These are phyloP conservation scores for Hymenoscyphus infarciens DNA, from an alignment of 2,329 filamentous ascomycete genomes.

Conservation along the genomic window DNA sequence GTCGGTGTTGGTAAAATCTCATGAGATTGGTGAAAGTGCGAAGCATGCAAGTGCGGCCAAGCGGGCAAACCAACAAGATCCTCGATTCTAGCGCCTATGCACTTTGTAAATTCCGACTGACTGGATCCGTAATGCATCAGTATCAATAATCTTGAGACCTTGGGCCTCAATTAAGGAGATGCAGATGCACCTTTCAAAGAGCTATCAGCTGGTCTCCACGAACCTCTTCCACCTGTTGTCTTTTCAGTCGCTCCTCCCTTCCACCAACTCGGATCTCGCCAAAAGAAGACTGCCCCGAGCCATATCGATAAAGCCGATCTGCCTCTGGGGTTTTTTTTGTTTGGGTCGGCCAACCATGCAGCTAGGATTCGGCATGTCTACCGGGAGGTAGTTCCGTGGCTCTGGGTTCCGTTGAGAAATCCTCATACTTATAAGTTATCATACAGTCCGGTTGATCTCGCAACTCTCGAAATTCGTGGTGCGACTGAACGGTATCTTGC, in stretches of 20 bases:
- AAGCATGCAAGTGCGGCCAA: background rate
- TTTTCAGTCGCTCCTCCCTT: background rate
- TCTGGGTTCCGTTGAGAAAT: constrained; percentile 2
- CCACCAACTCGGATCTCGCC: background rate
- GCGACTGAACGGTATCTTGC: background rate
- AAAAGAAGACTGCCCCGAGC: background rate
- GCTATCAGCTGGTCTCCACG: background rate
- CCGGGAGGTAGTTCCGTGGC: constrained; percentile 1
- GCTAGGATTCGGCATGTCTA: background rate
- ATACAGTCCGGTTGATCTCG: background rate
- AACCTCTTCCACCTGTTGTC: background rate
- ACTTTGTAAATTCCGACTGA: background rate
- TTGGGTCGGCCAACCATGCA: constrained; percentile 3
- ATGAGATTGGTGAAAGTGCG: background rate
- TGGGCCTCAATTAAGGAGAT: background rate
- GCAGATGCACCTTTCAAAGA: background rate
- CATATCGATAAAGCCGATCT: constrained; percentile 7
- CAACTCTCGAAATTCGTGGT: background rate
- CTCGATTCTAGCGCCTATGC: background rate
- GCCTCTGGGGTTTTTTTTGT: constrained; percentile 6
- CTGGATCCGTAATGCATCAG: background rate
- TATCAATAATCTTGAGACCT: constrained; percentile 1
- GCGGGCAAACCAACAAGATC: background rate
- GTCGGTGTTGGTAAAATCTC: background rate
- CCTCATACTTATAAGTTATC: background rate